phyloP scores from a whole-genome alignment of 2,329 filamentous ascomycete species.

The Diaporthe humulicola region DNA sequence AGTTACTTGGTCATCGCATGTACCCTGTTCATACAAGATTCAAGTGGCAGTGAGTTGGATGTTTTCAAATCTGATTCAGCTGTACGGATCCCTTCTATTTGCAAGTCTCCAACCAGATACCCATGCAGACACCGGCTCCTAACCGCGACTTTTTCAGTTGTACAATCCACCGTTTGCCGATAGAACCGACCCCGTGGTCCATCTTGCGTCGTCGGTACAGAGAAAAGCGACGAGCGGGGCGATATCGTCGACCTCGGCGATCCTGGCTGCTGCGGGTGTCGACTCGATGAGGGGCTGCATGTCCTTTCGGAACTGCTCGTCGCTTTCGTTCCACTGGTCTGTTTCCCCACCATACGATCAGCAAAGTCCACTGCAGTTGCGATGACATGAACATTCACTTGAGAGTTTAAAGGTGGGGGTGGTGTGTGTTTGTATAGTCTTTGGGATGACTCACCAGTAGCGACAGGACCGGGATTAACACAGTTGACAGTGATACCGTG shows the following conservation, averaged over 20 bases:
- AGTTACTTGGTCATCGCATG: not conserved
- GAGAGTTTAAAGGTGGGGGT: not conserved
- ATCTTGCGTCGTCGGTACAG: constrained; percentile 38
- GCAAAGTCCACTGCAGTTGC: constrained; percentile 45
- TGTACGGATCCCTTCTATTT: not conserved
- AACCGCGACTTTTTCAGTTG: not conserved
- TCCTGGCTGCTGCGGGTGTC: constrained; percentile 55
- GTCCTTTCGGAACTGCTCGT: not conserved
- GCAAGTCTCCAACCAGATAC: not conserved
- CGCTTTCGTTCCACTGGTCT: not conserved
- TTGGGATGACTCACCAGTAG: constrained; percentile 51
- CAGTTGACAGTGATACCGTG: constrained; percentile 65
- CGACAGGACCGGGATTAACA: constrained; percentile 70
- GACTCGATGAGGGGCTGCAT: constrained; percentile 53
- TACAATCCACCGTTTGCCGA: constrained; percentile 40
- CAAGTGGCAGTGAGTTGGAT: fast-evolving
- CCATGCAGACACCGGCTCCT: not conserved
- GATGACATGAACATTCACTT: constrained; percentile 39
- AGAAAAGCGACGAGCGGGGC: constrained; percentile 40
- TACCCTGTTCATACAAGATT: not conserved
- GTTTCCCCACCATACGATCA: not conserved
- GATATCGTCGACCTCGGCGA: constrained; percentile 64
- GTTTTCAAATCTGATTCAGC: not conserved
- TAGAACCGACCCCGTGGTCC: constrained; percentile 41
- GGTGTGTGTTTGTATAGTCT: not conserved